These are phyloP conservation scores for Echinochloa phyllopogon DNA, from an alignment of 176 grass and related monocot species.

Conservation along the genomic window DNA sequence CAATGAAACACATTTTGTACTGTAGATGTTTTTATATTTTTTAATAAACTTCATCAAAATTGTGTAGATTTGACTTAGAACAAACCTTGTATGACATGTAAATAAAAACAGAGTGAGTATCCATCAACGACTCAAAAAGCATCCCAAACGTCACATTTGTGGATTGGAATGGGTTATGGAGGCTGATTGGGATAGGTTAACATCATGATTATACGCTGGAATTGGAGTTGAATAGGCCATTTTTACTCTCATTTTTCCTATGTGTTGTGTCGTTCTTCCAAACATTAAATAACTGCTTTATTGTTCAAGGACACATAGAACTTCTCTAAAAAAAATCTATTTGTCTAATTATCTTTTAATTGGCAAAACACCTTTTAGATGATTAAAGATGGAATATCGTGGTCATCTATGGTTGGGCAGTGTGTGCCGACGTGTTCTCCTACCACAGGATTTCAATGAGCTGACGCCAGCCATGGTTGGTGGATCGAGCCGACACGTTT, in stretches of 20 bases:
- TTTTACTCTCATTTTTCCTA: neutral
- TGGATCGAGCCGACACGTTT: conserved; percentile 12
- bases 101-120: too few relatives aligned
- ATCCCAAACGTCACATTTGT: neutral
- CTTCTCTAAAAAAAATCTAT: neutral
- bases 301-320: neutral
- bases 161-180: conserved; percentile 4
- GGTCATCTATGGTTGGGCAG: neutral
- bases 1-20: too few relatives aligned
- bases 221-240: neutral
- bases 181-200: conserved; percentile 1
- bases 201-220: neutral
- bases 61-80: too few relatives aligned
- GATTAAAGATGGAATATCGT: neutral
- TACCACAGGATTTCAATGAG: neutral
- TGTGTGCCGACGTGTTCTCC: conserved; percentile 21
- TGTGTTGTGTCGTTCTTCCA: neutral
- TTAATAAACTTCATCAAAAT: too few relatives aligned
- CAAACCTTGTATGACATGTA: too few relatives aligned
- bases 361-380: neutral
- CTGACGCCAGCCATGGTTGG: neutral
- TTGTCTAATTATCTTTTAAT: neutral
- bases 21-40: too few relatives aligned
- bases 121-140: neutral
- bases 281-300: neutral